Conservation (phyloP, 768 basidiomycete species). For the Leucosporidium scottii region DNA sequence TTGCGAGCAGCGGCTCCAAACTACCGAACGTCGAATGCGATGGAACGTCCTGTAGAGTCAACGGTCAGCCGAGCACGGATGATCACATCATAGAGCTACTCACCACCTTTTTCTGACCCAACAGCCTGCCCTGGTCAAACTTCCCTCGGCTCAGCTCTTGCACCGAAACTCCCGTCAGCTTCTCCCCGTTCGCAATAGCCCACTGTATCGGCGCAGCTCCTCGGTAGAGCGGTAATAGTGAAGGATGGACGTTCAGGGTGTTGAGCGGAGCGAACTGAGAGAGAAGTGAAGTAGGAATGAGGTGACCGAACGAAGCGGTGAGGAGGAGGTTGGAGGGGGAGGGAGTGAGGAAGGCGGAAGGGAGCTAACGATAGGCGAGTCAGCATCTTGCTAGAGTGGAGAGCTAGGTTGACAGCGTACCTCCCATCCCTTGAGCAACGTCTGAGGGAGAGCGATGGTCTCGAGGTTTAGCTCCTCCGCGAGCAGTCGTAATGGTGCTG, state of each 20-base stretch:
- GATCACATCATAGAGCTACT: neutral
- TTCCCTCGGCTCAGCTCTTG: constrained; percentile 20
- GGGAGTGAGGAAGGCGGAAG: neutral
- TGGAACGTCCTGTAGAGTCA: neutral
- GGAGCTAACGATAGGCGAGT: neutral
- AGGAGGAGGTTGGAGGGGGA: constrained; percentile 28
- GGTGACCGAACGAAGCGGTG: constrained; percentile 37
- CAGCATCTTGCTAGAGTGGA: neutral
- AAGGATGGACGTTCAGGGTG: constrained; percentile 37
- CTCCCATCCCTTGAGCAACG: constrained; percentile 20
- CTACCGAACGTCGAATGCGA: neutral
- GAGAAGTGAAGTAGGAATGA: constrained; percentile 34
- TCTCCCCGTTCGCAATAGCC: constrained; percentile 30
- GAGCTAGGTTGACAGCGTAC: neutral
- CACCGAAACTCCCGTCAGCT: constrained; percentile 25
- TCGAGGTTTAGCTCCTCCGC: constrained; percentile 23
- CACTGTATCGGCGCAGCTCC: constrained; percentile 38
- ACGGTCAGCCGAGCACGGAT: neutral
- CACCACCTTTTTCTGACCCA: constrained; percentile 10
- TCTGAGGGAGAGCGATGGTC: constrained; percentile 10
- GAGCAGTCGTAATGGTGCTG: constrained; percentile 25
- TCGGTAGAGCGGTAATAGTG: constrained; percentile 33
- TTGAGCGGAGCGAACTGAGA: constrained; percentile 26
- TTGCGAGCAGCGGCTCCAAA: constrained; percentile 20
- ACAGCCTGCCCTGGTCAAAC: constrained; percentile 27